These are phyloP conservation scores for Cytospora piceicola DNA, from an alignment of 2,329 filamentous ascomycete species.

Conservation along the genomic window DNA sequence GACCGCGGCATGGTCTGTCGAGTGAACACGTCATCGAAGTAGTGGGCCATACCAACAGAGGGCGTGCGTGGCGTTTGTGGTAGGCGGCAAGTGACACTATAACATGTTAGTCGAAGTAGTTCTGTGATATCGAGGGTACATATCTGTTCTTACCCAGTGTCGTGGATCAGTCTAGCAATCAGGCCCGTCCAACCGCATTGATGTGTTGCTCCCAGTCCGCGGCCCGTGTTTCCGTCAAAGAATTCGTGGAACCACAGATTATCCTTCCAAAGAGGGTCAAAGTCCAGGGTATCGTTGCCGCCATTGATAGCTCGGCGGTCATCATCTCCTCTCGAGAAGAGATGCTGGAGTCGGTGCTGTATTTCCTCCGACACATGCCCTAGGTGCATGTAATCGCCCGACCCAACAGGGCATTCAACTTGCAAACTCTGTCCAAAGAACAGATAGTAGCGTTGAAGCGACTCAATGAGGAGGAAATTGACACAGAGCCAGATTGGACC, in stretches of 20 bases:
- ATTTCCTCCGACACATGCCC: slow-evolving; percentile 94
- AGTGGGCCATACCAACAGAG: slow-evolving; percentile 80
- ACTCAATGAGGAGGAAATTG: slow-evolving; percentile 93
- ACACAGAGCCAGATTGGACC: slow-evolving; percentile 95
- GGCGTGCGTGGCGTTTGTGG: slow-evolving; percentile 93
- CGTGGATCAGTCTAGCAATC: slow-evolving; percentile 96
- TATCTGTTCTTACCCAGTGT: slow-evolving; percentile 75
- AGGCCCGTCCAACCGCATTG: slow-evolving; percentile 97
- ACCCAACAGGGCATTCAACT: slow-evolving; percentile 92
- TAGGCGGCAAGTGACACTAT: slow-evolving; percentile 82
- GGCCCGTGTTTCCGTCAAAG: slow-evolving; percentile 90
- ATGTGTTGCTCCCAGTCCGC: slow-evolving; percentile 88
- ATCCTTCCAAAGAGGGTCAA: slow-evolving; percentile 90
- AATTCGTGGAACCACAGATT: slow-evolving; percentile 97
- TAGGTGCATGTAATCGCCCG: slow-evolving; percentile 92
- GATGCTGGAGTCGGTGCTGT: slow-evolving; percentile 89
- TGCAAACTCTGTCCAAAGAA: slow-evolving; percentile 90
- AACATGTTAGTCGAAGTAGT: slow-evolving; percentile 45
- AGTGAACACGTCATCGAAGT: slow-evolving; percentile 89
- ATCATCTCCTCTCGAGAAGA: slow-evolving; percentile 83
- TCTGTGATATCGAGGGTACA: background rate
- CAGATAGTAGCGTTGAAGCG: slow-evolving; percentile 92
- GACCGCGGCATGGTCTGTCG: slow-evolving; percentile 50
- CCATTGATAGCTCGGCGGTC: slow-evolving; percentile 88
- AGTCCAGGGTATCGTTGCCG: slow-evolving; percentile 83